phyloP scores from a whole-genome alignment of 129 eudicot genomes.

The Helianthus tuberosus region DNA sequence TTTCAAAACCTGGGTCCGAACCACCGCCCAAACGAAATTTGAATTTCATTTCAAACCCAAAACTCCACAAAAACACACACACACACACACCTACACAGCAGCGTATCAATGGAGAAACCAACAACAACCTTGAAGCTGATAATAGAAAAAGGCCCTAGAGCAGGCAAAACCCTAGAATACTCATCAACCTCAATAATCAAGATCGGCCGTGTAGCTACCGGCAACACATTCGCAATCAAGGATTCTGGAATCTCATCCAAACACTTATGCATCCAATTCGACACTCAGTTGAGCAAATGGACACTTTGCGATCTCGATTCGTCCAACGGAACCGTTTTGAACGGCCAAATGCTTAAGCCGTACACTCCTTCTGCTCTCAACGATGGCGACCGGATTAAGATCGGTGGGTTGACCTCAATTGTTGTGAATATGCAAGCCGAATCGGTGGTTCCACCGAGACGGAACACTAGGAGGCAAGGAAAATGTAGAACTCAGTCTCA shows the following conservation, averaged over 20 bases:
- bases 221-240: slow-evolving; percentile 63
- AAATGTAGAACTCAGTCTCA: neutral
- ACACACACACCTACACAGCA: neutral
- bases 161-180: slow-evolving; percentile 60
- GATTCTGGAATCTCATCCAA: slow-evolving; percentile 82
- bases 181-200: slow-evolving; percentile 35
- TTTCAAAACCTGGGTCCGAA: slow-evolving; percentile 1
- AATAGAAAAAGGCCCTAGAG: slow-evolving; percentile 71
- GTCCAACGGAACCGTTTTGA: slow-evolving; percentile 70
- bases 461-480: slow-evolving; percentile 36
- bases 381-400: slow-evolving; percentile 63
- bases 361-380: slow-evolving; percentile 24
- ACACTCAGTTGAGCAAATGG: slow-evolving; percentile 40
- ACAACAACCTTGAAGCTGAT: slow-evolving; percentile 51
- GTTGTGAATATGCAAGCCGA: slow-evolving; percentile 33
- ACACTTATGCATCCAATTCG: slow-evolving; percentile 60
- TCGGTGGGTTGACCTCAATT: slow-evolving; percentile 70
- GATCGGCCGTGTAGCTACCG: slow-evolving; percentile 63
- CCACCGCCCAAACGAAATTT: neutral
- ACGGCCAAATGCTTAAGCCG: slow-evolving; percentile 37
- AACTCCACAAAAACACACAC: neutral
- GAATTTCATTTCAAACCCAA: neutral
- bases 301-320: slow-evolving; percentile 61
- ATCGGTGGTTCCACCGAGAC: neutral
- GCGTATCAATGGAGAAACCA: slow-evolving; percentile 30